phyloP scores from a whole-genome alignment of 2,329 filamentous ascomycete species.

The Diaporthe sp. region DNA sequence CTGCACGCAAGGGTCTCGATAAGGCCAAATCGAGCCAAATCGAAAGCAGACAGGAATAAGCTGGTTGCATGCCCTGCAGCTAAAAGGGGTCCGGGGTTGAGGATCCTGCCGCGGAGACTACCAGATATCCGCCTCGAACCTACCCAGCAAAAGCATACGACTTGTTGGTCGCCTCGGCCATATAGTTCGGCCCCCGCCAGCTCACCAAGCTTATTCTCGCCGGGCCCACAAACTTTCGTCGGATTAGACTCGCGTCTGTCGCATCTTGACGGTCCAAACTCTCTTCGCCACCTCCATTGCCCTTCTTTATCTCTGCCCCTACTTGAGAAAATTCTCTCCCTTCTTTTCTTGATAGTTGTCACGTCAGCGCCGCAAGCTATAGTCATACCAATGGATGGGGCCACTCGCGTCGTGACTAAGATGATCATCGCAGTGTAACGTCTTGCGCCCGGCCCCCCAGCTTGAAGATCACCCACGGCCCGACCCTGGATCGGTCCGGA shows the following conservation, averaged over 20 bases:
- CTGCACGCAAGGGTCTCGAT: slow-evolving; percentile 30
- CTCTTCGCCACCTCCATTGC: not conserved
- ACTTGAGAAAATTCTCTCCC: not conserved
- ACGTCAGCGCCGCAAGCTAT: not conserved
- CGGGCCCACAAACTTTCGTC: slow-evolving; percentile 7
- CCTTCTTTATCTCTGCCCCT: not conserved
- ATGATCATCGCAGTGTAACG: slow-evolving; percentile 20
- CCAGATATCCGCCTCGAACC: slow-evolving; percentile 23
- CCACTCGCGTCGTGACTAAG: not conserved
- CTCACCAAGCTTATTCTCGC: slow-evolving; percentile 23
- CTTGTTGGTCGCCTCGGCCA: not conserved
- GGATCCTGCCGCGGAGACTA: slow-evolving; percentile 16
- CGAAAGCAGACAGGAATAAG: slow-evolving; percentile 22
- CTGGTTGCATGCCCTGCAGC: slow-evolving; percentile 27
- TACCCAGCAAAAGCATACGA: slow-evolving; percentile 21
- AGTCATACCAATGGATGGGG: not conserved
- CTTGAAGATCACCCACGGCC: slow-evolving; percentile 21
- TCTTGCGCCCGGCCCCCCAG: slow-evolving; percentile 24
- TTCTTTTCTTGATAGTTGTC: not conserved
- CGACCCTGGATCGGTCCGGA: slow-evolving; percentile 18
- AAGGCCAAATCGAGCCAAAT: slow-evolving; percentile 21
- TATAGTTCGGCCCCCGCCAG: slow-evolving; percentile 27
- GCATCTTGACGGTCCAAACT: not conserved
- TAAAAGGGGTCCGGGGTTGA: slow-evolving; percentile 30
- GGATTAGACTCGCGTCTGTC: slow-evolving; percentile 16